A percentile compares a stretch with the other conserved stretches of the same genome.
Evolutionary conservation across 1,284 basidiomycete species (phyloP).

Genomic region (Hortiboletus rubellus): DNA sequence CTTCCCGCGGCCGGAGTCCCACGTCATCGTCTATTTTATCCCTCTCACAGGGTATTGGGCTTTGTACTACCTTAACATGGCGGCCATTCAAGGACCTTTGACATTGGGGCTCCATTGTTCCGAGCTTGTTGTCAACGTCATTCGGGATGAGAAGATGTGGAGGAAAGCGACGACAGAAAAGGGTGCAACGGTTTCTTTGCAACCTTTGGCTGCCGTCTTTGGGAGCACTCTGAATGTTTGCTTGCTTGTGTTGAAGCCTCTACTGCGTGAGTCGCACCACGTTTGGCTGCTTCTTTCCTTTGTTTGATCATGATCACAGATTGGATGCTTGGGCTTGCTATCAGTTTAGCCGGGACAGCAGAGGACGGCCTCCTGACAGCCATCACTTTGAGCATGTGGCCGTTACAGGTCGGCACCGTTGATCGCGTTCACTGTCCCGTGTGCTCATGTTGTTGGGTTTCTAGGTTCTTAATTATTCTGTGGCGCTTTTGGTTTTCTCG

Average conservation of each 20-base stretch:
- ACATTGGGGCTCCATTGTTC: conserved; percentile 33
- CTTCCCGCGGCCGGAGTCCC: conserved; percentile 26
- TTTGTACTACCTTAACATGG: conserved; percentile 30
- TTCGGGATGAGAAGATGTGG: conserved; percentile 32
- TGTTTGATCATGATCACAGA: conserved; percentile 15
- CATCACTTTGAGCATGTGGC: conserved; percentile 29
- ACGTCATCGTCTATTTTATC: conserved; percentile 26
- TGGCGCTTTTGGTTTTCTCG: conserved; percentile 19
- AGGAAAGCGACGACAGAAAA: conserved; percentile 17
- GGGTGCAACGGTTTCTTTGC: conserved; percentile 16
- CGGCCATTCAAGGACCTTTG: conserved; percentile 29
- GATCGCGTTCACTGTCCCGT: background rate
- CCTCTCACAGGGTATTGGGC: conserved; percentile 27
- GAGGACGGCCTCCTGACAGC: conserved; percentile 11
- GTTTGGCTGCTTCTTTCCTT: too few relatives aligned
- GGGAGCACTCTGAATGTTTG: conserved; percentile 14
- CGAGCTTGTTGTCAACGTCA: conserved; percentile 32
- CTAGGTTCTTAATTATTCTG: conserved; percentile 34
- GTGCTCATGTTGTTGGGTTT: background rate
- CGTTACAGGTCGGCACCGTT: conserved; percentile 25
- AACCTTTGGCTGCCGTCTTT: conserved; percentile 27
- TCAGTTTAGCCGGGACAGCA: conserved; percentile 20
- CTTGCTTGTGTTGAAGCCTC: conserved; percentile 24
- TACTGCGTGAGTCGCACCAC: conserved; percentile 26
- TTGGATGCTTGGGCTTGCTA: conserved; percentile 37